Base-by-base conservation (phyloP, 805 yeast genomes). In the Pachysolen tannophilus region DNA sequence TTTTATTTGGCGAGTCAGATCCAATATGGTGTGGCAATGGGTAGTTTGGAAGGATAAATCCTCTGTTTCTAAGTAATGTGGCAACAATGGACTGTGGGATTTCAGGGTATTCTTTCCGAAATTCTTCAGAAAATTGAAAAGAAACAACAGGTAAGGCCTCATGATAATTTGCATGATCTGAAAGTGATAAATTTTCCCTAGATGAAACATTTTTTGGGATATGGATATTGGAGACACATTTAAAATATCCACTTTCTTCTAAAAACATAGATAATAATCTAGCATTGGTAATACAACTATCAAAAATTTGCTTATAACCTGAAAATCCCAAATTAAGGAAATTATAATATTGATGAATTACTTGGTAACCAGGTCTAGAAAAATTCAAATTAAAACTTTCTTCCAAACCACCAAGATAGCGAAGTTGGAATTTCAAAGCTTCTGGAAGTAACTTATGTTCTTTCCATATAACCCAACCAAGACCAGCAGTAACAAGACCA, bases 121-220 rank as follows among this genome's bases (percentile, higher is more conserved):
- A 73, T 26, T 65, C 63, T 34, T 75, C 63, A 3, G 83, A 69
- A 46, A 87, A 72, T 52, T 75, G 75, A 69, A 86, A 87, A 0
- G 96, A 82, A 28, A 86, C 95, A 23, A 87, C 92, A 3, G 97
- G 97, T 41, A 87, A 69, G 2, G 95, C 95, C 1, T 82, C 78
- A 48, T 73, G 69, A 61, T 62, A 86, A 19, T 54, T 55, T 18
- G 61, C 63, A 42, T 74, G 77, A 24, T 47, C 46, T 11, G 43
- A 6, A 30, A 42, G 21, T 10, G 10, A n/a, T 15, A 43, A 44
- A 7, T 35, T 45, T 4, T 44, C 41, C 9, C 50, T 49, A 2
- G 54, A 54, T 20, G 49, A 48, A 15, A 44, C 50, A 17, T 75
- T 74, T 9, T 55, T 39, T 21, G 70, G 67, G 42, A 84, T 73